These are phyloP conservation scores for Mycena capillaripes DNA, from an alignment of 768 basidiomycete species.

Conservation along the genomic window DNA sequence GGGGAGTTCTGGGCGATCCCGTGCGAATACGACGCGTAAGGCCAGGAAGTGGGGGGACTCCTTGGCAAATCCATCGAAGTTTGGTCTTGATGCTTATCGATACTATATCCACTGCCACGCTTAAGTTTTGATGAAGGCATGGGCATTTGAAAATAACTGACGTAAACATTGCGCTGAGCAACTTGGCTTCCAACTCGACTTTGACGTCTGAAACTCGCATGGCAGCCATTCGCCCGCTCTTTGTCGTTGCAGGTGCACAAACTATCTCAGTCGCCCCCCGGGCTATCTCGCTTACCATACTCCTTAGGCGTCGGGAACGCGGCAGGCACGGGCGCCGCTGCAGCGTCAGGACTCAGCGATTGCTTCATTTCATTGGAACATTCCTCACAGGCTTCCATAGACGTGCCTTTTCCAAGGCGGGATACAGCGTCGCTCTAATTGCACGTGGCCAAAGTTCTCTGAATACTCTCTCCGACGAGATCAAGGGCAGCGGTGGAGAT, in stretches of 20 bases:
- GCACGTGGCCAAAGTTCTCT: slow-evolving; percentile 68
- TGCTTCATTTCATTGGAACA: slow-evolving; percentile 12
- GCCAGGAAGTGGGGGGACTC: too few relatives aligned
- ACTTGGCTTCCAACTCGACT: too few relatives aligned
- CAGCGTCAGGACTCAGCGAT: slow-evolving; percentile 64
- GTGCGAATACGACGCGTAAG: neutral
- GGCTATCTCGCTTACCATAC: too few relatives aligned
- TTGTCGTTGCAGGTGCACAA: slow-evolving; percentile 25
- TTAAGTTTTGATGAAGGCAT: too few relatives aligned
- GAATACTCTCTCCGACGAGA: slow-evolving; percentile 64
- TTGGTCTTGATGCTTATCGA: neutral
- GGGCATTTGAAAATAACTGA: neutral
- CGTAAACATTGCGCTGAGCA: neutral
- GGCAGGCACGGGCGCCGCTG: slow-evolving; percentile 65
- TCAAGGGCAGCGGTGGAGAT: slow-evolving; percentile 71
- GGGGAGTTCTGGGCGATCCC: neutral
- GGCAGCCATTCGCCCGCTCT: slow-evolving; percentile 27
- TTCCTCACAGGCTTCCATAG: slow-evolving; percentile 45
- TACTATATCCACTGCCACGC: too few relatives aligned
- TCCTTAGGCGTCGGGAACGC: slow-evolving; percentile 59
- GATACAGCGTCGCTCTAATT: slow-evolving; percentile 77
- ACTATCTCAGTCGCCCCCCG: too few relatives aligned
- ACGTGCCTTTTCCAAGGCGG: slow-evolving; percentile 70
- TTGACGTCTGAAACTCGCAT: neutral
- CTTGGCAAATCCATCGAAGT: too few relatives aligned